Base-by-base conservation (phyloP, 495 filamentous ascomycete species). In the Penicillium ucsense region DNA sequence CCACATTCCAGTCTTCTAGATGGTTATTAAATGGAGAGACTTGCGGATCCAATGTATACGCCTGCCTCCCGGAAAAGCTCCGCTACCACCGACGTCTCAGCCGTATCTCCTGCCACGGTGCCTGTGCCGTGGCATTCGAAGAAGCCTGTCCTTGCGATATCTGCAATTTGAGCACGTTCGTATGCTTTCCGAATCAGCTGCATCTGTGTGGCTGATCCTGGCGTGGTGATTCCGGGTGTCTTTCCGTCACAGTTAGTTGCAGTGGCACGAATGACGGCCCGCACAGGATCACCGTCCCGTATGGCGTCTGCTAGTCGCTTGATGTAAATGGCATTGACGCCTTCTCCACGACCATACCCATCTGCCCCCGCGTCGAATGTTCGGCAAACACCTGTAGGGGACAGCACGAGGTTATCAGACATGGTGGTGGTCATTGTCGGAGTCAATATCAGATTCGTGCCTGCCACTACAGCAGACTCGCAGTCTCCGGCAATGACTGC, bases 301-400 rank as follows among this genome's bases (percentile, higher is more conserved):
- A 78, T 36, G 3, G 74, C 73, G 31, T 63, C 47, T 4, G 45
- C 42, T 2, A 70, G 43, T 0, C 30, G 42, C 41, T 72, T 76
- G 8, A 77, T 34, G 11, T 61, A 64, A 1, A 75, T 35, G 0
- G 63, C 64, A 29, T 43, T 59, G 11, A 73, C 56, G 0, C 60
- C 69, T 52, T 89, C 85, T 4, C 73, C 85, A 10, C 84, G 71
- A 0, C 65, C 81, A 55, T 82, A 89, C 0, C 85, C 85, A 49
- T 82, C 73, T 0, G 81, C 85, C 4, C 62, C 47, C 1, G 68
- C 65, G 53, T 84, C 80, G 49, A 84, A 89, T 0, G 77, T 76
- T 48, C 78, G 70, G 36, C 76, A 86, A 7, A 50, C 41, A 0
- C 59, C 58, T 6, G 49, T 54, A 0, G 57, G 45, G 8, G 57